These are phyloP conservation scores for Echeveria elegans DNA, from an alignment of 164 flowering plant genomes.

Conservation along the genomic window DNA sequence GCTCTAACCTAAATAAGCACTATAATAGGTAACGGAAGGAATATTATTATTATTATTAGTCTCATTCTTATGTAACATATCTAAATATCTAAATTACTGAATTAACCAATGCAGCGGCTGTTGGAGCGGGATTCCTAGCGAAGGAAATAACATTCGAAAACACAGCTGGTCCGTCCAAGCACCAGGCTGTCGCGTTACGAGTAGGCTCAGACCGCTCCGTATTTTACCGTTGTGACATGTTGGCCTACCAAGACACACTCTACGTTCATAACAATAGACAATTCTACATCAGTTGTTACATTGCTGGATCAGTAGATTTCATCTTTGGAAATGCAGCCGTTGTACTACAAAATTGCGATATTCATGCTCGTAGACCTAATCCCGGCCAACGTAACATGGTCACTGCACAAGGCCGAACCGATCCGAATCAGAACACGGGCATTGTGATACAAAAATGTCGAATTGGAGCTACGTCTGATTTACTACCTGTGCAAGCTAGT, in stretches of 20 bases:
- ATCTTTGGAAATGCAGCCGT: conserved; percentile 75
- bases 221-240: conserved; percentile 60
- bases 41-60: not conserved
- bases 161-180: conserved; percentile 80
- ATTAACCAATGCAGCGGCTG: conserved; percentile 60
- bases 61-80: too few species aligned
- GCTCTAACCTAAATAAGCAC: too few species aligned
- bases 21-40: too few species aligned
- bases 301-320: conserved; percentile 72
- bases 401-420: conserved; percentile 68
- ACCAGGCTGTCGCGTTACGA: conserved; percentile 86
- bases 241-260: conserved; percentile 85
- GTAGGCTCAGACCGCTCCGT: conserved; percentile 72
- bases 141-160: conserved; percentile 68
- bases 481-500: conserved; percentile 25
- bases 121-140: conserved; percentile 57
- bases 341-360: conserved; percentile 57
- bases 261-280: conserved; percentile 76
- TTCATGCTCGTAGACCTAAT: conserved; percentile 60
- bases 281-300: conserved; percentile 43
- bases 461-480: conserved; percentile 53
- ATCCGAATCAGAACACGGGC: conserved; percentile 80
- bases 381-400: conserved; percentile 63
- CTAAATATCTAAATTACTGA: too few species aligned
- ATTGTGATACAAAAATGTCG: conserved; percentile 56